Percentiles rank a stretch among this genome's conserved stretches.
Evolutionary conservation across 192 early-diverging fungal genomes (phyloP).

Genomic region (Linnemannia zychae): DNA sequence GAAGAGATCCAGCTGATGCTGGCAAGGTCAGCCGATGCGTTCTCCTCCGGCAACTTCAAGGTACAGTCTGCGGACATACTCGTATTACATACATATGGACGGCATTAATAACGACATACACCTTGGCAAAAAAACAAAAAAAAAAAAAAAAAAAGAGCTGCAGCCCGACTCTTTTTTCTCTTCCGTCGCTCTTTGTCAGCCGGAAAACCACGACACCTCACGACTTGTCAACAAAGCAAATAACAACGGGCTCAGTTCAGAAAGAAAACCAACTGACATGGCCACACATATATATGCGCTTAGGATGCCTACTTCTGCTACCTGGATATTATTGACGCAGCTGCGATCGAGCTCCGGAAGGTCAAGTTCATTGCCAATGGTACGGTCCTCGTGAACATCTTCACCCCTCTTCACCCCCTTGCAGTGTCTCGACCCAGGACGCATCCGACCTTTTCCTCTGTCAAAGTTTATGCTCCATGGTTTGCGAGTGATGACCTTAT

Average conservation of each 20-base stretch:
- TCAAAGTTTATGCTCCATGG: neutral
- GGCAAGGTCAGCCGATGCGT: slow-evolving; percentile 54
- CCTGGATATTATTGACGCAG: slow-evolving; percentile 57
- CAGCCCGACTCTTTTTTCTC: neutral
- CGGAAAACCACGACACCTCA: neutral
- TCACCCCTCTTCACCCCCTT: neutral
- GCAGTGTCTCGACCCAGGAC: neutral
- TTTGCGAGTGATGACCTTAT: slow-evolving; percentile 21
- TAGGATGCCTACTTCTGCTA: slow-evolving; percentile 71
- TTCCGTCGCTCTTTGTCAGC: neutral
- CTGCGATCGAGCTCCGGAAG: slow-evolving; percentile 60
- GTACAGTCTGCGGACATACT: slow-evolving; percentile 24
- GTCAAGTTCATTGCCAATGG: slow-evolving; percentile 72
- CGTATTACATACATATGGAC: neutral
- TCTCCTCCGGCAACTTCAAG: slow-evolving; percentile 62
- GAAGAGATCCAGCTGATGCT: slow-evolving; percentile 58
- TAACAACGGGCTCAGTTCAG: neutral
- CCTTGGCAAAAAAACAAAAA: too few species aligned
- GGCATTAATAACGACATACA: neutral
- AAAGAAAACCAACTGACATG: neutral
- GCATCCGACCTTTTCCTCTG: neutral
- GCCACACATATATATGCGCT: neutral
- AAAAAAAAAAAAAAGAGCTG: neutral
- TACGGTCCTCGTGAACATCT: slow-evolving; percentile 41
- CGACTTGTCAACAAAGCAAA: neutral